Conservation (phyloP, 148 eudicot genomes). For the Rhododendron simsii region DNA sequence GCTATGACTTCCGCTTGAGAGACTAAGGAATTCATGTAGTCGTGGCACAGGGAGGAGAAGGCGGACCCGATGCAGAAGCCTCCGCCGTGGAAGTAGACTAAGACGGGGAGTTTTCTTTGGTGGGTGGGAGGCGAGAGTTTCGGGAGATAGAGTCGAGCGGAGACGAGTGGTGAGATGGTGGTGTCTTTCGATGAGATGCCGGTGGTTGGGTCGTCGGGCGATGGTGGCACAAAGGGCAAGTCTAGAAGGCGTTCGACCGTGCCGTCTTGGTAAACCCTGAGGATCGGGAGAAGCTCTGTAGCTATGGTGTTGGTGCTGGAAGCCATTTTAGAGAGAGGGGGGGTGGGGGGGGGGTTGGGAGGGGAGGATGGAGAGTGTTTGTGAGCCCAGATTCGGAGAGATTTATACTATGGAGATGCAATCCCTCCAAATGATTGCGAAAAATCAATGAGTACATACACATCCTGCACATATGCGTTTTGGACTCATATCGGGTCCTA, state of each 20-base stretch:
- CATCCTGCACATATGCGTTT: too few relatives aligned
- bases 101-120: constrained; percentile 33
- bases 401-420: not conserved
- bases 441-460: too few relatives aligned
- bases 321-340: not conserved
- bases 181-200: constrained; percentile 44
- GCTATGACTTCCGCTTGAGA: constrained; percentile 22
- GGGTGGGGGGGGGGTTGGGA: not conserved
- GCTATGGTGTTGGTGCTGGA: constrained; percentile 17
- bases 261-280: constrained; percentile 44
- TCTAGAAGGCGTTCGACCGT: constrained; percentile 28
- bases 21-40: constrained; percentile 25
- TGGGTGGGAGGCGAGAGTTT: not conserved
- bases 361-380: not conserved
- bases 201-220: constrained; percentile 19
- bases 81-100: constrained; percentile 72
- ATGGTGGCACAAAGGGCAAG: constrained; percentile 28
- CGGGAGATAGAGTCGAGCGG: constrained; percentile 44
- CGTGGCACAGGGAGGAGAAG: constrained; percentile 22
- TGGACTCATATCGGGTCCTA: too few relatives aligned
- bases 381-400: not conserved
- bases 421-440: not conserved
- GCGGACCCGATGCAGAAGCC: constrained; percentile 52
- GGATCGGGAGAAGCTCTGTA: constrained; percentile 24
- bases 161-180: constrained; percentile 22